Evolutionary conservation across 2,329 filamentous ascomycete genomes (phyloP).

Genomic region (Grosmannia penicillata): DNA sequence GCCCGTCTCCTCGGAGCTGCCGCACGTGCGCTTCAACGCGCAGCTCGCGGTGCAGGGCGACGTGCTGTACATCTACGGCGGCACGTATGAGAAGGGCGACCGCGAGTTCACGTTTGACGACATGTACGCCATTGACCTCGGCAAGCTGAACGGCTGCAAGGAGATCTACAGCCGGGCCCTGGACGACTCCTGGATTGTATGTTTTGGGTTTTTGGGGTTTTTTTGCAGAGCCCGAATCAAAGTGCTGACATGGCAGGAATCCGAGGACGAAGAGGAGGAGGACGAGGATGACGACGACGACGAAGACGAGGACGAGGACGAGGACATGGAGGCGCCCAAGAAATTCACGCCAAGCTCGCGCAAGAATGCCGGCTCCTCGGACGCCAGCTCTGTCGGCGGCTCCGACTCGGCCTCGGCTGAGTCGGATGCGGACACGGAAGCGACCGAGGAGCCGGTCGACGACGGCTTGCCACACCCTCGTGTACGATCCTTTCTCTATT

Average conservation of each 20-base stretch:
- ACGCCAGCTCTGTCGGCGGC: constrained; percentile 14
- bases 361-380: constrained; percentile 42
- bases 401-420: constrained; percentile 34
- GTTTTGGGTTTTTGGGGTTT: constrained; percentile 17
- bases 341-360: constrained; percentile 39
- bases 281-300: constrained; percentile 47
- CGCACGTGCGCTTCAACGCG: constrained; percentile 81
- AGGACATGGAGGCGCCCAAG: constrained; percentile 31
- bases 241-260: constrained; percentile 27
- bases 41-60: constrained; percentile 86
- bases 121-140: constrained; percentile 83
- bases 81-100: constrained; percentile 90
- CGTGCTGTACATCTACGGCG: constrained; percentile 83
- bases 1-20: constrained; percentile 64
- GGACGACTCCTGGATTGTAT: constrained; percentile 61
- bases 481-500: no score
- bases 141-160: constrained; percentile 85
- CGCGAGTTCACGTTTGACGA: constrained; percentile 94
- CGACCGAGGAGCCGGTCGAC: constrained; percentile 44
- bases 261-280: constrained; percentile 44
- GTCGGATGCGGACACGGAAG: constrained; percentile 28
- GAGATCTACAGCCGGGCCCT: constrained; percentile 78
- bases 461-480: constrained; percentile 62
- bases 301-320: constrained; percentile 43
- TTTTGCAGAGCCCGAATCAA: constrained; percentile 14